Evolutionary conservation across 1,284 basidiomycete genomes (phyloP), one percentile per base, ranked within the genome.

Genomic region (Grifola frondosa): DNA sequence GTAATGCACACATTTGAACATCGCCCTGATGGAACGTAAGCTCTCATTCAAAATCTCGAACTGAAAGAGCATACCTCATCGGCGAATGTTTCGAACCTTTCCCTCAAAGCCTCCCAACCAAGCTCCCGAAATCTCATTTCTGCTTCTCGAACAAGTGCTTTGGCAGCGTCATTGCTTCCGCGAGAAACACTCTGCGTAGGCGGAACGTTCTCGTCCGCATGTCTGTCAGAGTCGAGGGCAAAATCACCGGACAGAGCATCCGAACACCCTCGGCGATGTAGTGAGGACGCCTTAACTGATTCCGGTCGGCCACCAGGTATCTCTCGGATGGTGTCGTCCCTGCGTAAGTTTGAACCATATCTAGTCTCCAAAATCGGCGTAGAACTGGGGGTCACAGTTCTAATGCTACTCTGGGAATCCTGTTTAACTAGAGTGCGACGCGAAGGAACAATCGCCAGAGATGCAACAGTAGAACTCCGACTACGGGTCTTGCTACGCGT

Each of bases 1-100:
- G 57, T 71, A 85, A 77, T 3, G 84, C 78, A 61, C 87, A 88
- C 71, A 80, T 84, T 56, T 89, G 87, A 1, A 88, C 67, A 52
- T 90, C 80, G 5, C 88, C 87, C 84, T 88, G 32, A 11, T 25
- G 12, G 25, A 38, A 33, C 28, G 44, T 31, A 16, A 29, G 25
- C 26, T 16, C 33, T 6, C 5, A 19, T 5, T 15, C 26, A 32
- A 12, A 35, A 17, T 9, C 5, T 19, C 15, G 11, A 17, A n/a
- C 12, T 5, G 17, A 22, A 16, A 37, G 2, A 13, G 52, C 69
- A 20, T 46, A 85, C 85, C 65, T 78, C 66, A 45, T 84, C 81
- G 1, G 77, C 77, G 53, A 80, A 78, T n/a, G 66, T 65, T 44
- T 87, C 81, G 28, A 89, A 50, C 1, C 73, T 70, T 36, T 78